phyloP scores from a whole-genome alignment of 192 early-diverging fungal genomes.

The Powellomyces hirtus region DNA sequence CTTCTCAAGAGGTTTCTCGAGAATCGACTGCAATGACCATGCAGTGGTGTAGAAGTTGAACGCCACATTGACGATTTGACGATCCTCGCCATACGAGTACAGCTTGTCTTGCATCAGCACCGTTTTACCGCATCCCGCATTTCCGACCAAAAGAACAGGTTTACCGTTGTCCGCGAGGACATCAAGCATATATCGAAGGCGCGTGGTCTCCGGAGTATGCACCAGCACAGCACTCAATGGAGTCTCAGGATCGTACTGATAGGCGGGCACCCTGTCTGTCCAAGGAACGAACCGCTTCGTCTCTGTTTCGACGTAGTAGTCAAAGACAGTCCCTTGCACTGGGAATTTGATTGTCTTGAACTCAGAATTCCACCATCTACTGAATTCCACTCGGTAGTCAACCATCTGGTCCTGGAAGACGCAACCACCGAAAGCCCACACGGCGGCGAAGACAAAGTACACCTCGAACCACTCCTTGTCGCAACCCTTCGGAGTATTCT shows the following conservation, averaged over 20 bases:
- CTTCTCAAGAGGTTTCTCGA: slow-evolving; percentile 67
- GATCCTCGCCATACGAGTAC: slow-evolving; percentile 57
- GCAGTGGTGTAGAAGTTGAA: slow-evolving; percentile 70
- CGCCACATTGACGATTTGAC: slow-evolving; percentile 62
- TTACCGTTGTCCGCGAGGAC: slow-evolving; percentile 62
- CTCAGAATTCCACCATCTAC: slow-evolving; percentile 66
- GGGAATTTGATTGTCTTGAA: slow-evolving; percentile 65
- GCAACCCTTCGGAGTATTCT: slow-evolving; percentile 65
- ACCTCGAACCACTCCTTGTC: slow-evolving; percentile 72
- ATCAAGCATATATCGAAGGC: slow-evolving; percentile 57
- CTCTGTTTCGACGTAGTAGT: slow-evolving; percentile 60
- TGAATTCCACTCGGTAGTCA: slow-evolving; percentile 61
- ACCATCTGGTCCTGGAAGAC: slow-evolving; percentile 62
- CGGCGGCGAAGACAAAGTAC: slow-evolving; percentile 66
- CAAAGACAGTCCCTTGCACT: slow-evolving; percentile 58
- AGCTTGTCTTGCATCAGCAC: slow-evolving; percentile 66
- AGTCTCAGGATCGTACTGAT: slow-evolving; percentile 56
- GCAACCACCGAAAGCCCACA: slow-evolving; percentile 66
- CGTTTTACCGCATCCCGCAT: slow-evolving; percentile 66
- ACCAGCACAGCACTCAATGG: slow-evolving; percentile 58
- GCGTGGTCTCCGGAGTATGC: slow-evolving; percentile 61
- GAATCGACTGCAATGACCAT: slow-evolving; percentile 54
- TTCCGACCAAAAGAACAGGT: slow-evolving; percentile 58
- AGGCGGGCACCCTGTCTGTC: slow-evolving; percentile 58
- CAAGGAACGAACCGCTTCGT: slow-evolving; percentile 60